Base-by-base conservation (phyloP, 306 rosid genomes). In the Medicago lupulina region DNA sequence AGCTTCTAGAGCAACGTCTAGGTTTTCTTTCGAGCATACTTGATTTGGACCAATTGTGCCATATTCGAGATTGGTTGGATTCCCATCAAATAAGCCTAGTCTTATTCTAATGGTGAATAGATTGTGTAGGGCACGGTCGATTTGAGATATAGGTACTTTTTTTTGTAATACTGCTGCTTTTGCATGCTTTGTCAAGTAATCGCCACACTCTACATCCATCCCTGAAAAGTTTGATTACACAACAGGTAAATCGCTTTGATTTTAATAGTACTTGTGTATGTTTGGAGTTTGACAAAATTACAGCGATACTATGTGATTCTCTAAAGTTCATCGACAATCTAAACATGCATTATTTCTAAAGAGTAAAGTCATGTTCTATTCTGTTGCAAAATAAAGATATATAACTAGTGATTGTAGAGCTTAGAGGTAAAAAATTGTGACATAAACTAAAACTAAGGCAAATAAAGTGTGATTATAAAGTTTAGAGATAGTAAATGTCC, bases 161-260 rank as follows among this genome's bases (percentile, higher is more conserved):
- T 77, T 88, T 82, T 83, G 74, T n/a, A 47, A 14, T 28, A 90
- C 91, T 38, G 97, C 97, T 15, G 85, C 78, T 80, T 92, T 85
- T 0, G 86, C 83, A 83, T 95, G 73, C 15, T 75, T 36, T 5
- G 66, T 64, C 67, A 92, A 53, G 86, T 89, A 90, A 14, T 68
- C 44, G n/a, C 99, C 99, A 41, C 99, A 95, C 63, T 95, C 86
- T 4, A 92, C 78, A 39, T 95, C 99, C 97, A 92, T 95, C 21
- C 99, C 97, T 92, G 92, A 38, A 55, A 77, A 58, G 6, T 16
- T 74, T 36, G 18, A 41, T 39, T 57, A 57, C 12, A 51, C 9
- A 63, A 54, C 18, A 12, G 9, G 25, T 73, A 19, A 41, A 58
- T 8, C 19, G 19, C 40, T 28, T 23, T 0, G 5, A 70, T 18